Conservation (phyloP, 768 basidiomycete species). For the Xerocomellus chrysenteron region DNA sequence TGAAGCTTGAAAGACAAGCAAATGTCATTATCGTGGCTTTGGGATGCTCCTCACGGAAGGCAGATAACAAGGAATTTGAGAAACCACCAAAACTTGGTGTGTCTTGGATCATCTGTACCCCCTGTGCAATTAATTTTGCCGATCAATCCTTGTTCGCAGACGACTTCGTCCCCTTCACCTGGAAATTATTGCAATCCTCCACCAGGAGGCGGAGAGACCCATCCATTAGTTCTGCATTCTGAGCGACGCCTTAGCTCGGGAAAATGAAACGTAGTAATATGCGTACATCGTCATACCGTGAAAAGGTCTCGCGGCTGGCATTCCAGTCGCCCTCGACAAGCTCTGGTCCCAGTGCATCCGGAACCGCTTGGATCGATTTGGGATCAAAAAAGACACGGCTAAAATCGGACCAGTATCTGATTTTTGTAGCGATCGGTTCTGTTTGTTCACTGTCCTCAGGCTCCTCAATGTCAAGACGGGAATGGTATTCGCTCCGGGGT, state of each 20-base stretch:
- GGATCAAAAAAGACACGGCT: constrained; percentile 59
- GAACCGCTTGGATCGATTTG: constrained; percentile 61
- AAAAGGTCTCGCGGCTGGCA: constrained; percentile 49
- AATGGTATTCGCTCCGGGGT: constrained; percentile 55
- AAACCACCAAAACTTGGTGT: constrained; percentile 66
- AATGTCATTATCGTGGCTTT: constrained; percentile 61
- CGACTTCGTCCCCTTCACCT: constrained; percentile 41
- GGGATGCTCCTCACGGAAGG: constrained; percentile 65
- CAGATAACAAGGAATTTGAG: constrained; percentile 52
- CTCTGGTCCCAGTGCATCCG: constrained; percentile 47
- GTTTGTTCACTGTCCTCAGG: constrained; percentile 4
- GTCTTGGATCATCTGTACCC: constrained; percentile 67
- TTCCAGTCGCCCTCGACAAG: constrained; percentile 55
- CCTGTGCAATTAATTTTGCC: constrained; percentile 39
- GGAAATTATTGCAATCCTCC: constrained; percentile 74
- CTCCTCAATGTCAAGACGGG: constrained; percentile 34
- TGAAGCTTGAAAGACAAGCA: constrained; percentile 52
- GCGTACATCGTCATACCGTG: constrained; percentile 54
- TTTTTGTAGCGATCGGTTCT: constrained; percentile 18
- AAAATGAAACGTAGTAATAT: background rate
- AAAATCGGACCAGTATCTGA: constrained; percentile 54
- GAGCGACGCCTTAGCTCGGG: background rate
- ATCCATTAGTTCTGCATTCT: constrained; percentile 71
- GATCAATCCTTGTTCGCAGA: background rate
- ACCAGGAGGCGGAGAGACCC: constrained; percentile 62